These are phyloP conservation scores for Helotiales sp. DNA, from an alignment of 2,329 filamentous ascomycete genomes.

Conservation along the genomic window DNA sequence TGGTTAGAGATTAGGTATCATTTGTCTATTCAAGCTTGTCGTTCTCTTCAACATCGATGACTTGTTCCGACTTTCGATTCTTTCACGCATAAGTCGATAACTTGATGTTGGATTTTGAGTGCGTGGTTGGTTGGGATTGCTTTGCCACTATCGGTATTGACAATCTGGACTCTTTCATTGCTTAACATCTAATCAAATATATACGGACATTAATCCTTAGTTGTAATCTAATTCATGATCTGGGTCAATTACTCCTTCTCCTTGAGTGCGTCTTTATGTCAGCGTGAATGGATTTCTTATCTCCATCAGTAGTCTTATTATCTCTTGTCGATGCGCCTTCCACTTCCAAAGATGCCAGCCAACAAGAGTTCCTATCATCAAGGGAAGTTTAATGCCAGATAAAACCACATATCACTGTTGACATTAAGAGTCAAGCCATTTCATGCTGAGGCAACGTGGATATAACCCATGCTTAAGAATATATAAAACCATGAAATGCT, in stretches of 20 bases:
- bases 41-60: no score
- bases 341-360: neutral
- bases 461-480: neutral
- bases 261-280: neutral
- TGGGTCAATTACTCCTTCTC: neutral
- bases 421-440: neutral
- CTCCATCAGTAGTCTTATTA: no score
- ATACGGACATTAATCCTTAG: neutral
- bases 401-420: neutral
- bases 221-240: neutral
- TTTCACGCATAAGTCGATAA: neutral
- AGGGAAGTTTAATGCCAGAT: neutral
- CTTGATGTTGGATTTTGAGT: neutral
- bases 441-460: neutral
- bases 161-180: neutral
- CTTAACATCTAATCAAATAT: neutral
- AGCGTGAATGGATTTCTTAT: neutral
- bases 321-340: no score
- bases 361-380: neutral
- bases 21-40: no score
- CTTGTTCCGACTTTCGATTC: neutral
- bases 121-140: neutral
- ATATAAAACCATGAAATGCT: neutral
- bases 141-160: neutral
- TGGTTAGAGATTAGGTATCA: no score